Conservation (phyloP, 805 yeast species). For the Candida saitoana region DNA sequence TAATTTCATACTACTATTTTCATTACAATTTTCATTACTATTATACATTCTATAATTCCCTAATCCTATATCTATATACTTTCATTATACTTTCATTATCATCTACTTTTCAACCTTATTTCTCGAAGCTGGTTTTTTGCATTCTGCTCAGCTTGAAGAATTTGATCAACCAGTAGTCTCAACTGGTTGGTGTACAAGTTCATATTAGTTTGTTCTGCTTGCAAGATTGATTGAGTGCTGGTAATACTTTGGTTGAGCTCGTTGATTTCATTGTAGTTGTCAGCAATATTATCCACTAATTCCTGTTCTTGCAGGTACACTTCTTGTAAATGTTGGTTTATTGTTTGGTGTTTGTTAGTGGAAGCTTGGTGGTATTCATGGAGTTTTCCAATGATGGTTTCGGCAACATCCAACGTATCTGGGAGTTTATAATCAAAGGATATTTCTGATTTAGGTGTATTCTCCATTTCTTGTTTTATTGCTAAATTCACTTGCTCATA, state of each 20-base stretch:
- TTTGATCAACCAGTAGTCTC: constrained; percentile 21
- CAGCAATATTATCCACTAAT: constrained; percentile 9
- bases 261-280: constrained; percentile 9
- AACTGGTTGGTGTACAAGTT: constrained; percentile 17
- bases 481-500: constrained; percentile 15
- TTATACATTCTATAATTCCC: neutral
- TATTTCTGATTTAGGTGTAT: neutral
- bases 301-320: constrained; percentile 4
- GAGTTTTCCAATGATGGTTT: constrained; percentile 14
- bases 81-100: neutral
- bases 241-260: constrained; percentile 15
- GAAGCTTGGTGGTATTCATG: constrained; percentile 13
- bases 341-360: neutral
- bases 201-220: constrained; percentile 18
- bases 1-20: no score
- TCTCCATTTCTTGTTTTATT: constrained; percentile 9
- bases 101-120: neutral
- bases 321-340: constrained; percentile 4
- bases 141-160: constrained; percentile 13
- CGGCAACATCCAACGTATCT: constrained; percentile 13
- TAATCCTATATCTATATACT: neutral
- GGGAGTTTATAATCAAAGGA: constrained; percentile 11
- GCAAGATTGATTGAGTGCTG: constrained; percentile 7
- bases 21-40: no score
- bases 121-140: constrained; percentile 9